Evolutionary conservation across 176 grass and related monocot species (phyloP).

Genomic region (Chrysopogon serrulatus): DNA sequence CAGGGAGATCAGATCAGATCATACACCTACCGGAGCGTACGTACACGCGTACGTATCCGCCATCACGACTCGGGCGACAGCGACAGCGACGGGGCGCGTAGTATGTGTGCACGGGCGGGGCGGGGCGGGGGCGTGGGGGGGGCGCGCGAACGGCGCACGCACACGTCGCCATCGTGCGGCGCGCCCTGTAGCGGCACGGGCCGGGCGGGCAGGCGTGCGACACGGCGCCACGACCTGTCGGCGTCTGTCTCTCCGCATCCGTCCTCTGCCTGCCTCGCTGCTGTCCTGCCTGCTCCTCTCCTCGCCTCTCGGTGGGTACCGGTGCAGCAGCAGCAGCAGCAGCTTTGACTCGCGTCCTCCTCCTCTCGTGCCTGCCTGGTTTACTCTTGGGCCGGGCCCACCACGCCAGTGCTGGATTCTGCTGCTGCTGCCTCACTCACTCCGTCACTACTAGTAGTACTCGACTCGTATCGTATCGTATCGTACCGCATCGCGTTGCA

Average conservation of each 20-base stretch:
- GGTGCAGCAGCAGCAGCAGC: background rate
- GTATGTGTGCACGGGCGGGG: no score
- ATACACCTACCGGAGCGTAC: background rate
- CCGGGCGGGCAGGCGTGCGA: background rate
- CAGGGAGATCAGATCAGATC: background rate
- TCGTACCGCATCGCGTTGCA: no score
- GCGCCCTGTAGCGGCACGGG: background rate
- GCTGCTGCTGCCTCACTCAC: background rate
- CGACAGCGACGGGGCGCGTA: background rate
- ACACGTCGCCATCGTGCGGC: background rate
- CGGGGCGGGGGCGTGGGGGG: no score
- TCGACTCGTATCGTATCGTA: no score
- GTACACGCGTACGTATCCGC: background rate
- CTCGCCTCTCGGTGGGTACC: background rate
- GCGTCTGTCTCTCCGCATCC: slow-evolving; percentile 3
- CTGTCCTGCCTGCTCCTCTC: no score
- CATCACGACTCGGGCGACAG: background rate
- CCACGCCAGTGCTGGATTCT: background rate
- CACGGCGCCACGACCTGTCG: slow-evolving; percentile 26
- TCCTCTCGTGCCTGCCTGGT: background rate
- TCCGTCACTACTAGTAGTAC: background rate
- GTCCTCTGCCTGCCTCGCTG: background rate
- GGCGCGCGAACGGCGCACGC: no score
- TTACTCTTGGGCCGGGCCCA: background rate
- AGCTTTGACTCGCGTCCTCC: background rate